These are phyloP conservation scores for Lithohypha guttulata DNA, from an alignment of 2,329 filamentous ascomycete genomes.

Conservation along the genomic window DNA sequence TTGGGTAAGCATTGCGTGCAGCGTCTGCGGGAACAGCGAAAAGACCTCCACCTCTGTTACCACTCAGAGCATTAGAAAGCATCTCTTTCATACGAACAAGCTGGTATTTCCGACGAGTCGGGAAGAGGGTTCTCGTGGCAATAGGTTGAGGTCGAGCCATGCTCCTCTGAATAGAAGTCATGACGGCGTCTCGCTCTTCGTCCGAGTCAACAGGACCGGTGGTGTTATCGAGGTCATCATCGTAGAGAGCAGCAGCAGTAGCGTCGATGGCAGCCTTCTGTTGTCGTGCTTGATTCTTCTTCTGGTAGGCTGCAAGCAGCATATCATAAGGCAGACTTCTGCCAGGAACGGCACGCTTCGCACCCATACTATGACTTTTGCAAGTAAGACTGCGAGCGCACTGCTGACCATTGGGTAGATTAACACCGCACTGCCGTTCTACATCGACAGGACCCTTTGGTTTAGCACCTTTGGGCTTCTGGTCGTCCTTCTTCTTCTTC, in stretches of 20 bases:
- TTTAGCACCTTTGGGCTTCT: conserved; percentile 71
- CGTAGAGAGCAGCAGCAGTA: conserved; percentile 57
- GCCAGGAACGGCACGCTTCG: conserved; percentile 78
- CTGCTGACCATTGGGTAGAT: conserved; percentile 70
- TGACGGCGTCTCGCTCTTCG: conserved; percentile 82
- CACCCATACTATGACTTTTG: conserved; percentile 92
- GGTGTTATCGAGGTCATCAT: conserved; percentile 21
- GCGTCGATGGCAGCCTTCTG: conserved; percentile 94
- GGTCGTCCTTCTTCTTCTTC: conserved; percentile 93
- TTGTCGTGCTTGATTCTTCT: conserved; percentile 97
- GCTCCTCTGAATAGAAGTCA: conserved; percentile 57
- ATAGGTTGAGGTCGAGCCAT: conserved; percentile 66
- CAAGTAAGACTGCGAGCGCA: conserved; percentile 85
- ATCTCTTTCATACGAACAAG: conserved; percentile 54
- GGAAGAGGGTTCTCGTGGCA: conserved; percentile 49
- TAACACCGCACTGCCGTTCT: conserved; percentile 84
- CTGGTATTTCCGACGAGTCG: conserved; percentile 45
- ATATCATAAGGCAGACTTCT: conserved; percentile 85
- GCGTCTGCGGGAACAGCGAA: conserved; percentile 26
- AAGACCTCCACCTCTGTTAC: conserved; percentile 35
- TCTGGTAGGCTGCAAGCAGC: conserved; percentile 77
- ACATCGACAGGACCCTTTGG: conserved; percentile 90
- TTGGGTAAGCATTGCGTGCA: conserved; percentile 13
- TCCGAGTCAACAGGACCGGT: conserved; percentile 69
- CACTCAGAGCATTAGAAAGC: conserved; percentile 48